Evolutionary conservation across 164 flowering plant species (phyloP), one percentile per base, ranked within the genome.

Genomic region (Vitis riparia): DNA sequence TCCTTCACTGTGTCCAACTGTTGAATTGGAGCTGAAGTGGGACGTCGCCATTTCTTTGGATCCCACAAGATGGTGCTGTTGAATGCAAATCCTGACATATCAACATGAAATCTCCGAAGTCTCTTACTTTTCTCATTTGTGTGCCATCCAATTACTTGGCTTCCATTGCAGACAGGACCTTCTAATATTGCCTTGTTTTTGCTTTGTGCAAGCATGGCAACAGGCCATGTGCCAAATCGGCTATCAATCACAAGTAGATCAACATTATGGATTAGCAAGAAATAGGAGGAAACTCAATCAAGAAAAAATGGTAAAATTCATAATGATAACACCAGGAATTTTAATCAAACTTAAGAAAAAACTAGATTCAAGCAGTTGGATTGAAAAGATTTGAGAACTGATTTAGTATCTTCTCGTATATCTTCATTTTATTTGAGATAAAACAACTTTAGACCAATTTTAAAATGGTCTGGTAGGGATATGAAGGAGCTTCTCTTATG

Each of bases 11-110:
- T 81, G 79, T 91, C 99, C 51, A 89, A 76, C 78, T 93, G 98
- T 23, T 92, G 80, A 66, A 90, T 85, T 48, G 92, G 88, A 73
- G 51, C 68, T 63, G 84, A 71, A 57, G 70, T 82, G 64, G 87
- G 89, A 49, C 90, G 92, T 16, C 71, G 77, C 99, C 98, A 92
- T 71, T 88, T 86, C 85, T 88, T 88, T 68, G 96, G 91, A 72
- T 90, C 94, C 99, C 99, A 95, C 51, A 95, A 76, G 64, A 93
- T 87, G 48, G 96, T 90, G 85, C 98, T 92, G 80, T 95, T 95
- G 83, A 95, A 95, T 56, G 99, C 99, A 79, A 95, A 95, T 69
- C 99, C 99, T 11, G 99, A 93, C 97, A 91, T 95, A 71, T 95
- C 98, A 65, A 93, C 96, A 77, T 95, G 99, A 78, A 95, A 95